phyloP scores from a whole-genome alignment of 805 yeast genomes.

The Zygotorulaspora sp. region DNA sequence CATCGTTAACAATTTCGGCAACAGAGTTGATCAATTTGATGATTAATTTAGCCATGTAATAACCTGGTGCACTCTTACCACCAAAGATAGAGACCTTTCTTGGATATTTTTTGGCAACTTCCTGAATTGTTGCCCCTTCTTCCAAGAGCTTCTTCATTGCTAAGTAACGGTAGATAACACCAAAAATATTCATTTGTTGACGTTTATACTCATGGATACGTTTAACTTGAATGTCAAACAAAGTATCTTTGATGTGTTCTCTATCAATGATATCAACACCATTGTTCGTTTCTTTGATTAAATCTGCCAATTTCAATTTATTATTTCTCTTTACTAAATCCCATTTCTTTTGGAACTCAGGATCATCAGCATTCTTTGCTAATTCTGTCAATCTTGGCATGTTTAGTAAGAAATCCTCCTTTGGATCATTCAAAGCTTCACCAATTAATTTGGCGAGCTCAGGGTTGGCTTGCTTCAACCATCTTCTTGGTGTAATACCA shows the following conservation, averaged over 20 bases:
- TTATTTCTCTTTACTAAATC: slow-evolving; percentile 62
- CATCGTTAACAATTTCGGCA: slow-evolving; percentile 73
- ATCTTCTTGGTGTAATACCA: slow-evolving; percentile 94
- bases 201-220: slow-evolving; percentile 95
- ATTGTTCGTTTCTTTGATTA: slow-evolving; percentile 61
- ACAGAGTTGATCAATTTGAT: slow-evolving; percentile 82
- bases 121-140: slow-evolving; percentile 48
- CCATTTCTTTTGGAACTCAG: slow-evolving; percentile 67
- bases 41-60: slow-evolving; percentile 88
- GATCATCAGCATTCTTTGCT: slow-evolving; percentile 63
- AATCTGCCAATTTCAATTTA: slow-evolving; percentile 59
- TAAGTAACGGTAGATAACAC: slow-evolving; percentile 79
- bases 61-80: slow-evolving; percentile 98
- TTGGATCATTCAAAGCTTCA: slow-evolving; percentile 53
- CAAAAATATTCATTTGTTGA: slow-evolving; percentile 89
- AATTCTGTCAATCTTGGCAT: slow-evolving; percentile 62
- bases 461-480: slow-evolving; percentile 94
- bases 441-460: slow-evolving; percentile 68
- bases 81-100: slow-evolving; percentile 83
- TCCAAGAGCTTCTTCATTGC: slow-evolving; percentile 51
- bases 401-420: slow-evolving; percentile 64
- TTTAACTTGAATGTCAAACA: slow-evolving; percentile 90
- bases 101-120: slow-evolving; percentile 54
- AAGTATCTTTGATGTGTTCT: slow-evolving; percentile 47
- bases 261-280: slow-evolving; percentile 56